Base-by-base conservation (phyloP, 2,329 filamentous ascomycete genomes). In the Aspergillus floridensis region DNA sequence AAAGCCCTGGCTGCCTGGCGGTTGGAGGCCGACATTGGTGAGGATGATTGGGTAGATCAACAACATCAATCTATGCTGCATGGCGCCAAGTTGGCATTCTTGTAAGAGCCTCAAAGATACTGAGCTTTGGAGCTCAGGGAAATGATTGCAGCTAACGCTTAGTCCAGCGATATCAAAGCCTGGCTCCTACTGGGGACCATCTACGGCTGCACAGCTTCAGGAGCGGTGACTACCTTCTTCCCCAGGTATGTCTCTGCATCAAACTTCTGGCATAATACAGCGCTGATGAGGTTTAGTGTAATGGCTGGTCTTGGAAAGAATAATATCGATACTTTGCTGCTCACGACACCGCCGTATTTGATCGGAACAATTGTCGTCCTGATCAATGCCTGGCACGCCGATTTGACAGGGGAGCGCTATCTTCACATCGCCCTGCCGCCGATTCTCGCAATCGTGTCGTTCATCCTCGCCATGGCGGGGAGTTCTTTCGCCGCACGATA, bases 21-120 rank as follows among this genome's bases (percentile, higher is more conserved):
- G 22, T 82, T 86, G 76, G 70, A 82, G 3, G 83, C 86, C 70
- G 84, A 86, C 63, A 82, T 84, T 1, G 84, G 83, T 46, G 82
- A 85, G 68, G 81, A 80, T 0, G 83, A 86, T 59, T 52, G 50
- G 50, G 75, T 73, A 6, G 84, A 86, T 64, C 76, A 77, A 0
- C 74, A 76, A n/a, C 78, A 84, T 12, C 64, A 68, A 65, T 80
- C 80, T 3, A 67, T 77, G 2, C 81, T 84, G 61, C 79, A 79
- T 8, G 86, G 86, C 16, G 50, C 50, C 32, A 52, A 52, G 32
- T 35, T 52, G 19, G 50, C 50, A 16, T 19, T 52, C 31, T 24
- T 16, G 50, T 52, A 41, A 24, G 31, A 29, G 26, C 26, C 3
- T 10, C 12, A 10, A 1, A 1, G 21, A 26, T n/a, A 11, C 16